phyloP scores from a whole-genome alignment of 2,329 filamentous ascomycete genomes.

The Cordyceps cicadae region DNA sequence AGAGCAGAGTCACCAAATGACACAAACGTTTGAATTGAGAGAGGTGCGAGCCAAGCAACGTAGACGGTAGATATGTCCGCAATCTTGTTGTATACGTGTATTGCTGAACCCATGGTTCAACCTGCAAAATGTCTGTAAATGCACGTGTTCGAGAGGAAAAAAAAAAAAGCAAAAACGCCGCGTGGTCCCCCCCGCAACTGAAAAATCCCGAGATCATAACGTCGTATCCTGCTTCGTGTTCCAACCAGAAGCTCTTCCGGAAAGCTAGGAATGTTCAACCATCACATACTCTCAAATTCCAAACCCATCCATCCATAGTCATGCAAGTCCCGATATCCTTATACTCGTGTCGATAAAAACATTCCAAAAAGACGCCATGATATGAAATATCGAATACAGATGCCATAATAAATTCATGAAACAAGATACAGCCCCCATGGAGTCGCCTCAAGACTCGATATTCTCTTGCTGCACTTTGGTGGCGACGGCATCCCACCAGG shows the following conservation, averaged over 20 bases:
- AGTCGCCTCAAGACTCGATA: constrained; percentile 12
- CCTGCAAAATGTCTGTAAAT: background rate
- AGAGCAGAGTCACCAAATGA: background rate
- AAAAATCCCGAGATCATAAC: background rate
- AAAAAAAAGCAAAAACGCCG: constrained; percentile 4
- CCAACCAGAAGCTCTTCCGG: background rate
- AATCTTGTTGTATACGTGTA: background rate
- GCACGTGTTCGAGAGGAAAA: background rate
- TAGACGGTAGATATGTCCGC: background rate
- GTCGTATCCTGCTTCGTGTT: background rate
- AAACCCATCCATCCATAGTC: background rate
- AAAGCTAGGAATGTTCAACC: background rate
- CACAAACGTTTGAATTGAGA: background rate
- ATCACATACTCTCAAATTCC: background rate
- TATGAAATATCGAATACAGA: background rate
- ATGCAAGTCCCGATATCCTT: background rate
- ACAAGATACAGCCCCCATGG: background rate
- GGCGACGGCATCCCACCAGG: constrained; percentile 63
- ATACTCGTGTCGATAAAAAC: background rate
- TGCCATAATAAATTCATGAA: background rate
- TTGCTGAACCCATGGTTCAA: background rate
- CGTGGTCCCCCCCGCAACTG: background rate
- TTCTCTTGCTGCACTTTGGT: constrained; percentile 43
- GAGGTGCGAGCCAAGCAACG: background rate
- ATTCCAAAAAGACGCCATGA: background rate